These are phyloP conservation scores for Salix purpurea DNA, from an alignment of 345 rosid genomes.

Conservation along the genomic window DNA sequence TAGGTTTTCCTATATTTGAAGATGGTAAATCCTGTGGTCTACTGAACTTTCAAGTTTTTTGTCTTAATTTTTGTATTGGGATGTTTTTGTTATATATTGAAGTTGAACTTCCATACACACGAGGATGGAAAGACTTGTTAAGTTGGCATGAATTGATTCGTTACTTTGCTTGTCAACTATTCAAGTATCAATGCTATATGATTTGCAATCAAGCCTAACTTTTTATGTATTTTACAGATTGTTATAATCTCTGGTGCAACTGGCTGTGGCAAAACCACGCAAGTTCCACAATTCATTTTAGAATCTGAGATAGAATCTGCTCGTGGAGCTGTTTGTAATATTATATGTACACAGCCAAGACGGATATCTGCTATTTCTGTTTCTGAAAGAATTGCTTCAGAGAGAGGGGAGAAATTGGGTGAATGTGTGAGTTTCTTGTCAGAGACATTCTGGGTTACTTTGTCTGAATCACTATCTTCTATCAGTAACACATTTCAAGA, in stretches of 20 bases:
- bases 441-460: constrained; percentile 9
- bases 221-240: constrained; percentile 47
- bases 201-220: constrained; percentile 1
- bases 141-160: neutral
- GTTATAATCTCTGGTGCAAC: constrained; percentile 89
- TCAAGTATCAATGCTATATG: neutral
- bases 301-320: constrained; percentile 68
- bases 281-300: constrained; percentile 84
- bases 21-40: neutral
- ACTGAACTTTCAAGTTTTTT: neutral
- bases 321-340: constrained; percentile 72
- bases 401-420: constrained; percentile 93
- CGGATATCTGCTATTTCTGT: constrained; percentile 91
- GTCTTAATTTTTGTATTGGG: no score
- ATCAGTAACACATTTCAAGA: neutral
- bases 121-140: neutral
- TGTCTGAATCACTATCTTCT: constrained; percentile 14
- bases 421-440: constrained; percentile 67
- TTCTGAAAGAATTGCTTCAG: constrained; percentile 89
- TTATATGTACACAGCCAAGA: constrained; percentile 95
- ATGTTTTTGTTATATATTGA: neutral
- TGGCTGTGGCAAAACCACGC: constrained; percentile 99
- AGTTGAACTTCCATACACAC: no score
- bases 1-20: neutral
- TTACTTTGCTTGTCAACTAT: neutral